These are phyloP conservation scores for Sporothrix mexicana DNA, from an alignment of 2,329 filamentous ascomycete genomes.

Conservation along the genomic window DNA sequence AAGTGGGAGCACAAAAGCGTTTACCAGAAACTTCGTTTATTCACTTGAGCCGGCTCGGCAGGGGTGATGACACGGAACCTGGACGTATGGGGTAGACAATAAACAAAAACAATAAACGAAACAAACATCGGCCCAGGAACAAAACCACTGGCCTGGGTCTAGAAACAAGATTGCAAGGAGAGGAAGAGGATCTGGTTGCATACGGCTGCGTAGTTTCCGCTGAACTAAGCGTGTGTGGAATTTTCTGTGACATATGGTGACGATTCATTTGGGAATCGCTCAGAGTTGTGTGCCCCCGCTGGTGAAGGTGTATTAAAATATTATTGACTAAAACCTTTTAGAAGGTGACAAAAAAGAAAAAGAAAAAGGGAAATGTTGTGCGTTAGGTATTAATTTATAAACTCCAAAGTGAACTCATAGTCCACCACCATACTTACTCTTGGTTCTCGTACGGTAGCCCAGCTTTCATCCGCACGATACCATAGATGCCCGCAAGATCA, in stretches of 20 bases:
- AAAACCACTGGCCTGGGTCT: conserved; percentile 22
- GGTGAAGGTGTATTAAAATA: too few relatives aligned
- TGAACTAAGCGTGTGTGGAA: too few relatives aligned
- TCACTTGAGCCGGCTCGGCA: conserved; percentile 28
- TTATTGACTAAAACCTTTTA: too few relatives aligned
- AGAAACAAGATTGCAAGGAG: neutral
- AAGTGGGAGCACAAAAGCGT: neutral
- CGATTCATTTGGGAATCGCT: too few relatives aligned
- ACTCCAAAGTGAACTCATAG: neutral
- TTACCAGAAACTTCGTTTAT: neutral
- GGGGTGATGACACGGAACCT: neutral
- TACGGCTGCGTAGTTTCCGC: too few relatives aligned
- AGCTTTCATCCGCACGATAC: conserved; percentile 8
- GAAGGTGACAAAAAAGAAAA: too few relatives aligned
- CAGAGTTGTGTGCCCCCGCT: too few relatives aligned
- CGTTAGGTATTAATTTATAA: too few relatives aligned
- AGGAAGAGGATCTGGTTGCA: neutral
- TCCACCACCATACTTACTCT: neutral
- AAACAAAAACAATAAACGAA: neutral
- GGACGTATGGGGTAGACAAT: neutral
- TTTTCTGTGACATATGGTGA: too few relatives aligned
- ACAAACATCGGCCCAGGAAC: neutral
- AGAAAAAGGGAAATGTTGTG: too few relatives aligned
- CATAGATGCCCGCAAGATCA: conserved; percentile 16
- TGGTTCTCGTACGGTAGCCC: conserved; percentile 7